phyloP scores from a whole-genome alignment of 2,329 filamentous ascomycete species.

The Pseudogymnoascus sp. region DNA sequence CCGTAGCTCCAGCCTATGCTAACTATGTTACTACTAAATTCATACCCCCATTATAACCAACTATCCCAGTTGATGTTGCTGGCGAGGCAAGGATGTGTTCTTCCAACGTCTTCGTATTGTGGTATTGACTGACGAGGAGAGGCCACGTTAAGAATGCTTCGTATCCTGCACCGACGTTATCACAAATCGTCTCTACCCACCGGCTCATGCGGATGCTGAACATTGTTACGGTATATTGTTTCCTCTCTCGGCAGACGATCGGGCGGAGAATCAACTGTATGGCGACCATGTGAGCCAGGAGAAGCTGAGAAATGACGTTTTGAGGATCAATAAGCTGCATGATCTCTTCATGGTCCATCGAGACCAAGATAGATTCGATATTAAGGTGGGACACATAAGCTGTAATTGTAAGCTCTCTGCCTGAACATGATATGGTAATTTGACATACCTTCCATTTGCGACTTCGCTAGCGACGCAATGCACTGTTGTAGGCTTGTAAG shows the following conservation, averaged over 20 bases:
- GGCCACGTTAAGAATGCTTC: neutral
- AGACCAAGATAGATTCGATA: constrained; percentile 3
- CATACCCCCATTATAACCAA: neutral
- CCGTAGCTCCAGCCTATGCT: neutral
- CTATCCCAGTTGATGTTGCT: neutral
- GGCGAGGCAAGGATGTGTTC: neutral
- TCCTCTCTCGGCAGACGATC: constrained; percentile 11
- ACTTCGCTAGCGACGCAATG: neutral
- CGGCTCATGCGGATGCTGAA: constrained; percentile 15
- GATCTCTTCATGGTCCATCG: neutral
- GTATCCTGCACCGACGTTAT: neutral
- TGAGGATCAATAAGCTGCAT: constrained; percentile 10
- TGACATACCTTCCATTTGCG: neutral
- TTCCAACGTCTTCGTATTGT: neutral
- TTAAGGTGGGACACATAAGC: neutral
- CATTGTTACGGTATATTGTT: constrained; percentile 14
- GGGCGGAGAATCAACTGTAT: neutral
- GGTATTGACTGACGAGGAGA: constrained; percentile 2
- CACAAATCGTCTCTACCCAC: constrained; percentile 12
- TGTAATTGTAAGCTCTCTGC: neutral
- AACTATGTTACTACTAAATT: neutral
- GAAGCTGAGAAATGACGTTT: constrained; percentile 7
- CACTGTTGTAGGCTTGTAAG: neutral
- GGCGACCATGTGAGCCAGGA: neutral
- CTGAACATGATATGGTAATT: neutral